A percentile compares a stretch with the other conserved stretches of the same genome.
Conservation (phyloP, 345 rosid species). For the Noccaea caerulescens region DNA sequence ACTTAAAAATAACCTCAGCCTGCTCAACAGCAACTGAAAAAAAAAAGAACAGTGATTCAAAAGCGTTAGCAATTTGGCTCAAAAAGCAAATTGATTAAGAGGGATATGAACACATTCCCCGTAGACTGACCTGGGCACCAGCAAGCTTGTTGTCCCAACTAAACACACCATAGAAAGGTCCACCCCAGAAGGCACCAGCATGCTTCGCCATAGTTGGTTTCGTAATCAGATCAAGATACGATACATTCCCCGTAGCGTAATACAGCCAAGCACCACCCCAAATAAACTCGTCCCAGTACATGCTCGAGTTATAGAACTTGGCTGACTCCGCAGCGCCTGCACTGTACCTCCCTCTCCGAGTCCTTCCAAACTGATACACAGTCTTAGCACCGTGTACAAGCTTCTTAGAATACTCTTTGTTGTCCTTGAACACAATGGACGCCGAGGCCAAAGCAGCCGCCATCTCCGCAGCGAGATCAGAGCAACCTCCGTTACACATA, state of each 20-base stretch:
- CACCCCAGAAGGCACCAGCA: slow-evolving; percentile 97
- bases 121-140: slow-evolving; percentile 78
- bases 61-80: background rate
- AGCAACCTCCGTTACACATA: slow-evolving; percentile 67
- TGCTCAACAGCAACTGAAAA: slow-evolving; percentile 73
- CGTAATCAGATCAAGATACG: slow-evolving; percentile 81
- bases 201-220: slow-evolving; percentile 72
- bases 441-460: slow-evolving; percentile 96
- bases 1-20: slow-evolving; percentile 83
- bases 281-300: slow-evolving; percentile 93
- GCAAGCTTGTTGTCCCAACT: slow-evolving; percentile 99
- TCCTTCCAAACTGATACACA: slow-evolving; percentile 73
- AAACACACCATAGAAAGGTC: slow-evolving; percentile 80
- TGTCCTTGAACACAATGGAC: slow-evolving; percentile 94
- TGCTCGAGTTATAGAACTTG: slow-evolving; percentile 75
- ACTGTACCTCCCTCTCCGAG: slow-evolving; percentile 80
- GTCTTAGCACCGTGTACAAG: slow-evolving; percentile 91
- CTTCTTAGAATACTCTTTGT: slow-evolving; percentile 85
- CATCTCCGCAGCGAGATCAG: slow-evolving; percentile 98
- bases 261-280: slow-evolving; percentile 98
- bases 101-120: slow-evolving; percentile 12
- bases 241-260: slow-evolving; percentile 84
- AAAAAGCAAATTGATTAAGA: background rate
- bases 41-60: slow-evolving; percentile 25
- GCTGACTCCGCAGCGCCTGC: slow-evolving; percentile 64